Evolutionary conservation across 129 eudicot genomes (phyloP).

Genomic region (Lactuca sativa): DNA sequence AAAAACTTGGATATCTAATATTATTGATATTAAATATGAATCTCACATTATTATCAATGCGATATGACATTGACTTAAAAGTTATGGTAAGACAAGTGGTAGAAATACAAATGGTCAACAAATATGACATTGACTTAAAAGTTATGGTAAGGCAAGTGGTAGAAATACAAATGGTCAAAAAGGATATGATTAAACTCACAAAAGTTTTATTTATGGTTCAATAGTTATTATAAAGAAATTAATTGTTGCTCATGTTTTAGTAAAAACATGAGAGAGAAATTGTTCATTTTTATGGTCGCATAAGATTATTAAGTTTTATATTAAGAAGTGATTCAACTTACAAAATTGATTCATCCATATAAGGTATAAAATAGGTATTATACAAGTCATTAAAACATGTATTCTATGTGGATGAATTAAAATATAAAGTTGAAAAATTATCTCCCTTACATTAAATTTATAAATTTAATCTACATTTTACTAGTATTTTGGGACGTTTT

Average conservation of each 20-base stretch:
- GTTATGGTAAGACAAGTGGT: background rate
- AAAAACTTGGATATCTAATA: too few relatives aligned
- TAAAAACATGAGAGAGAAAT: background rate
- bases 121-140: background rate
- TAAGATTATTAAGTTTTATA: too few relatives aligned
- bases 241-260: background rate
- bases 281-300: too few relatives aligned
- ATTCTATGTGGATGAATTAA: too few relatives aligned
- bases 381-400: too few relatives aligned
- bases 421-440: too few relatives aligned
- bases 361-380: too few relatives aligned
- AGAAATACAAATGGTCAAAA: background rate
- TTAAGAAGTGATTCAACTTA: too few relatives aligned
- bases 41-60: slow-evolving; percentile 2
- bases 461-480: too few relatives aligned
- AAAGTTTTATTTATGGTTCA: background rate
- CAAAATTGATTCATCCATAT: too few relatives aligned
- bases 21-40: background rate
- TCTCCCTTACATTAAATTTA: too few relatives aligned
- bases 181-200: background rate
- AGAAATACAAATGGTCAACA: background rate
- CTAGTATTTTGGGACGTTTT: too few relatives aligned
- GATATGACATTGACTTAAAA: background rate
- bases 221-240: background rate
- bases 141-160: background rate